Percentiles rank a stretch among this genome's conserved stretches.
Conservation (phyloP, 768 basidiomycete species). For the Boletus insuetus region DNA sequence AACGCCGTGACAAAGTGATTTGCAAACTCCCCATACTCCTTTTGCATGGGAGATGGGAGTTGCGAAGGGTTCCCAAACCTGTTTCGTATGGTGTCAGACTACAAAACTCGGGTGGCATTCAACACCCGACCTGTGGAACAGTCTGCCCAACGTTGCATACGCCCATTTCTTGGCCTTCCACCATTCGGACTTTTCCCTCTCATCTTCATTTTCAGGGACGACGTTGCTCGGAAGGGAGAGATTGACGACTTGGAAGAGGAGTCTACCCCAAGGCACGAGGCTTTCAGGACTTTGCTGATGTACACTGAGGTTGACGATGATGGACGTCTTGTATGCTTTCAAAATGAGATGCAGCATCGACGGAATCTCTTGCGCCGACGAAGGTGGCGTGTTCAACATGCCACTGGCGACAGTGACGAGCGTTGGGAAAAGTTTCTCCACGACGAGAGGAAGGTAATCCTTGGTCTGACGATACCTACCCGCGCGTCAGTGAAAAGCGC, state of each 20-base stretch:
- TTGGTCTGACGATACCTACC: slow-evolving; percentile 65
- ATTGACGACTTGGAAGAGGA: slow-evolving; percentile 79
- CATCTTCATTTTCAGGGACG: slow-evolving; percentile 70
- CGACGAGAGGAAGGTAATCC: slow-evolving; percentile 57
- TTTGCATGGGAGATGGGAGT: slow-evolving; percentile 68
- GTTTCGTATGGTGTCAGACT: slow-evolving; percentile 4
- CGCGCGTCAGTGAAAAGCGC: neutral
- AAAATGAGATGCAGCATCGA: slow-evolving; percentile 83
- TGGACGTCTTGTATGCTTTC: slow-evolving; percentile 83
- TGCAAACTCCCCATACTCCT: slow-evolving; percentile 69
- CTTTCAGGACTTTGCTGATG: slow-evolving; percentile 76
- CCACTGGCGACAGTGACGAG: slow-evolving; percentile 71
- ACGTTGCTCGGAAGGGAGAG: slow-evolving; percentile 61
- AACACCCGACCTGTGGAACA: slow-evolving; percentile 64
- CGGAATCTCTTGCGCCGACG: slow-evolving; percentile 66
- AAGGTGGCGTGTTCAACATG: slow-evolving; percentile 63
- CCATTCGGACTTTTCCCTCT: slow-evolving; percentile 79
- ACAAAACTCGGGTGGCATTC: neutral
- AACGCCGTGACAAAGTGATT: slow-evolving; percentile 74
- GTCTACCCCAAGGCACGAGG: slow-evolving; percentile 83
- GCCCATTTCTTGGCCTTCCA: slow-evolving; percentile 96
- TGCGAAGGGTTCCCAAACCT: slow-evolving; percentile 89
- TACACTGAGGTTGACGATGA: slow-evolving; percentile 64
- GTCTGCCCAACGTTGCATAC: slow-evolving; percentile 69
- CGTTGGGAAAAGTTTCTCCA: slow-evolving; percentile 66